These are phyloP conservation scores for Posidonia oceanica DNA, from an alignment of 116 monocot species.

Conservation along the genomic window DNA sequence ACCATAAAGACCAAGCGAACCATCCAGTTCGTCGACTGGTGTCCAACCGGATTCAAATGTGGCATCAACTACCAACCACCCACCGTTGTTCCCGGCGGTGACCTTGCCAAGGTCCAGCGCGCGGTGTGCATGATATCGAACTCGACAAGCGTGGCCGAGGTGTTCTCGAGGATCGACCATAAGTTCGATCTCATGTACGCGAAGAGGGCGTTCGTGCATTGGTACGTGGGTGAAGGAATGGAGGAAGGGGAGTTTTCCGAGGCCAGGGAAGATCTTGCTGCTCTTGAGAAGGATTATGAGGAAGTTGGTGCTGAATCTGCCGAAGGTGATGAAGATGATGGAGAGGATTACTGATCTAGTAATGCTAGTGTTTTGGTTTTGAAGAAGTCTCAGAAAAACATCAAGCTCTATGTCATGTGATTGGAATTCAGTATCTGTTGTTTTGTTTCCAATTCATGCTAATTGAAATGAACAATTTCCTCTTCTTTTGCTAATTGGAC, in stretches of 20 bases:
- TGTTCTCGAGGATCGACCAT: conserved; percentile 37
- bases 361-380: too few relatives aligned
- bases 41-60: conserved; percentile 50
- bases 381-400: too few relatives aligned
- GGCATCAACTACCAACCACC: conserved; percentile 41
- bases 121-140: conserved; percentile 42
- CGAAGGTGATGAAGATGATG: conserved; percentile 17
- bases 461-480: too few relatives aligned
- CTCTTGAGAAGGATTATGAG: conserved; percentile 39
- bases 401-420: too few relatives aligned
- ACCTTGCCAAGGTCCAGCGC: conserved; percentile 38
- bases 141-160: conserved; percentile 34
- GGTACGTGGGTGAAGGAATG: conserved; percentile 44
- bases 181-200: conserved; percentile 43
- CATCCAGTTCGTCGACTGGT: conserved; percentile 53
- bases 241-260: conserved; percentile 41
- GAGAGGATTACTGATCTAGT: conserved; percentile 11
- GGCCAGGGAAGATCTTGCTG: conserved; percentile 32
- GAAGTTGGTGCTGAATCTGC: conserved; percentile 26
- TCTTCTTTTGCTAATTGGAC: too few relatives aligned
- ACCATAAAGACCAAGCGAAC: conserved; percentile 51
- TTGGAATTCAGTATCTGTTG: too few relatives aligned
- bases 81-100: conserved; percentile 30
- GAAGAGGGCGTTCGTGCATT: conserved; percentile 35
- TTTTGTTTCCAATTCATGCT: too few relatives aligned